Evolutionary conservation across 2,329 filamentous ascomycete genomes (phyloP).

Genomic region (Truncatella angustata): DNA sequence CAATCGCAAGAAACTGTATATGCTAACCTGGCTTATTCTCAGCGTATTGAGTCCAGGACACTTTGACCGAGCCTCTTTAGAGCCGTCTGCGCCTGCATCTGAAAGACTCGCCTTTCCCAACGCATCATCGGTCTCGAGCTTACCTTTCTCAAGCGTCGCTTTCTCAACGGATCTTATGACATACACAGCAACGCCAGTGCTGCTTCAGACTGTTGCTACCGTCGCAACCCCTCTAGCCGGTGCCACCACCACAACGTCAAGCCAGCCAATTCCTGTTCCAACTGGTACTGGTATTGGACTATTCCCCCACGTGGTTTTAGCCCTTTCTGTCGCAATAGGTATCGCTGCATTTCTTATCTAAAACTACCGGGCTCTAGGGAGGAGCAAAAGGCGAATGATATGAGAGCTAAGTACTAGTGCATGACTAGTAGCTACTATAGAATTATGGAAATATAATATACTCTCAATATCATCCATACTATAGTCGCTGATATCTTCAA

Average conservation of each 20-base stretch:
- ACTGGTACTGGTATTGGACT: too few relatives aligned
- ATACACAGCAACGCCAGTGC: conserved; percentile 24
- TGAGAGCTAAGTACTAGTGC: too few relatives aligned
- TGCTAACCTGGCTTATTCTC: background rate
- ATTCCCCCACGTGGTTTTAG: too few relatives aligned
- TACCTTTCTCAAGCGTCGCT: conserved; percentile 24
- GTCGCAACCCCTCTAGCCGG: conserved; percentile 13
- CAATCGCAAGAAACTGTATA: rapidly evolving
- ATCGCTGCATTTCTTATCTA: too few relatives aligned
- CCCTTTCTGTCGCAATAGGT: too few relatives aligned
- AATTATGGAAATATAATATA: too few relatives aligned
- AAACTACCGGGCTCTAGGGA: too few relatives aligned
- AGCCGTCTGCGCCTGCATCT: conserved; percentile 18
- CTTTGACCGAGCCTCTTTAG: conserved; percentile 23
- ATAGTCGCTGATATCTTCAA: too few relatives aligned
- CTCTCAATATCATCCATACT: too few relatives aligned
- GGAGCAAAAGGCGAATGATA: too few relatives aligned
- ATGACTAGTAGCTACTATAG: too few relatives aligned
- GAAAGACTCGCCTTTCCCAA: conserved; percentile 25
- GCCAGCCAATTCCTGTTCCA: too few relatives aligned
- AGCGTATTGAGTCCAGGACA: conserved; percentile 25
- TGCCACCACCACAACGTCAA: background rate
- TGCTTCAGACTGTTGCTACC: conserved; percentile 25
- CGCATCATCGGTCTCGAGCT: conserved; percentile 21
- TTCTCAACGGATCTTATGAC: conserved; percentile 20